Evolutionary conservation across 306 rosid genomes (phyloP).

Genomic region (Dalbergia cochinchinensis): DNA sequence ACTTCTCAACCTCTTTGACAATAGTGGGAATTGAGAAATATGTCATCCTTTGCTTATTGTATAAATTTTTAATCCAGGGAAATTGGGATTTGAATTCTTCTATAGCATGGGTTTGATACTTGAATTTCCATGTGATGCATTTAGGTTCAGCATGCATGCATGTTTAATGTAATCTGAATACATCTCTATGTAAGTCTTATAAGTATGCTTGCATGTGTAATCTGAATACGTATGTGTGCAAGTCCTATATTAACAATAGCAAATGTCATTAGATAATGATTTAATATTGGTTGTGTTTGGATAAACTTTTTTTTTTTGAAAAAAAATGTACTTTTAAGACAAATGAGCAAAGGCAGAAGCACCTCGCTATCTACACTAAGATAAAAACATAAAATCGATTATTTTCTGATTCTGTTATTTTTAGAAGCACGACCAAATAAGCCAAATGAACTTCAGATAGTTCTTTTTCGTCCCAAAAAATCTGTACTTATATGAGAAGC

Average conservation of each 20-base stretch:
- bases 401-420: no score
- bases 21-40: not conserved
- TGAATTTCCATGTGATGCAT: constrained; percentile 8
- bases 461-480: no score
- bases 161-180: no score
- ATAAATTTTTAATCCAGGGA: not conserved
- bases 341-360: no score
- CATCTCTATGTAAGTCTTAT: no score
- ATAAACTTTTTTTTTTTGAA: no score
- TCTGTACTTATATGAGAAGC: no score
- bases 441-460: not conserved
- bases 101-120: not conserved
- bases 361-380: no score
- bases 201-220: not conserved
- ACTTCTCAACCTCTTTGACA: constrained; percentile 17
- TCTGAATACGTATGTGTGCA: not conserved
- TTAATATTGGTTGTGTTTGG: not conserved
- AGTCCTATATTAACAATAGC: not conserved
- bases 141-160: not conserved
- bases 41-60: not conserved
- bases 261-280: constrained; percentile 5
- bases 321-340: no score
- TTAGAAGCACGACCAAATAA: no score
- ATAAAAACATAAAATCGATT: no score
- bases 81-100: not conserved